Evolutionary conservation across 257 asterid species (phyloP).

Genomic region (Jacaranda copaia): DNA sequence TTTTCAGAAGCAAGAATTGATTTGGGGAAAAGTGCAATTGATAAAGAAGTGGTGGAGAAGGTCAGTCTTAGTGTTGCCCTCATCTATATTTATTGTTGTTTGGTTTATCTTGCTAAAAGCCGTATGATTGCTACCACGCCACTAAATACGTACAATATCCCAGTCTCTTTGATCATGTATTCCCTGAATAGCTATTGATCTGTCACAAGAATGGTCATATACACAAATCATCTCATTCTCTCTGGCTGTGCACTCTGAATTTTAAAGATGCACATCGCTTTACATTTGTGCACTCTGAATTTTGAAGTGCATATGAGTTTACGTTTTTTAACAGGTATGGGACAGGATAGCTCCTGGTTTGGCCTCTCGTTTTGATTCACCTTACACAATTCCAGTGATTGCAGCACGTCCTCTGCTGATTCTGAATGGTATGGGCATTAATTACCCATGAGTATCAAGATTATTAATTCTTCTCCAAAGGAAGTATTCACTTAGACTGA

Average conservation of each 20-base stretch:
- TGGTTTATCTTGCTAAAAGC: conserved; percentile 21
- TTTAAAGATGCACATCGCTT: not conserved
- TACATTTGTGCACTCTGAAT: not conserved
- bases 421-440: conserved; percentile 61
- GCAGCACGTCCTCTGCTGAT: conserved; percentile 89
- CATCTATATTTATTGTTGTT: conserved; percentile 25
- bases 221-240: not conserved
- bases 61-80: conserved; percentile 45
- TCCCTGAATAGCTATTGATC: not conserved
- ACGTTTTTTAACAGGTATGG: conserved; percentile 72
- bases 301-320: not conserved
- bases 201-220: not conserved
- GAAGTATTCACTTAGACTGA: conserved; percentile 13
- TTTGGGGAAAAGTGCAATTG: conserved; percentile 64
- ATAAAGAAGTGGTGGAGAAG: conserved; percentile 86
- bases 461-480: not conserved
- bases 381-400: conserved; percentile 68
- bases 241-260: not conserved
- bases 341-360: conserved; percentile 90
- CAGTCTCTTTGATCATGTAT: not conserved
- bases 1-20: conserved; percentile 80
- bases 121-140: not conserved
- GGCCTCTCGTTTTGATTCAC: conserved; percentile 76
- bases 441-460: conserved; percentile 5
- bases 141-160: not conserved